Evolutionary conservation across 106 monocot species (phyloP).

Genomic region (Platanthera guangdongensis): DNA sequence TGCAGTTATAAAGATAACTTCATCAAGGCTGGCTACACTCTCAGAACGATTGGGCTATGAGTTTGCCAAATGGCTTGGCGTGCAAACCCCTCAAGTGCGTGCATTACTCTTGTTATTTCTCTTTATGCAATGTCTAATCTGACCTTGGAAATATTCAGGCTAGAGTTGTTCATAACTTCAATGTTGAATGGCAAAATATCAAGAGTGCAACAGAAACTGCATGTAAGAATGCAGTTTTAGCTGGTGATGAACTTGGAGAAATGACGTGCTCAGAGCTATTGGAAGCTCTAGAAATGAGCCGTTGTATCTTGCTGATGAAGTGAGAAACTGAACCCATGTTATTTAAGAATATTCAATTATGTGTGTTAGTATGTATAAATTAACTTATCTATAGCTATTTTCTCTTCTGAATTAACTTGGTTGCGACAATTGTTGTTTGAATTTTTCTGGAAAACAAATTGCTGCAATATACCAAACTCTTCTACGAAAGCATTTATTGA

Average conservation of each 20-base stretch:
- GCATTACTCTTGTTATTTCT: not conserved
- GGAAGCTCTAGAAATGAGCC: conserved; percentile 84
- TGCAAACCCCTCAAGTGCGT: conserved; percentile 70
- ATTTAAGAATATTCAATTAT: not conserved
- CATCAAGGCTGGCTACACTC: conserved; percentile 85
- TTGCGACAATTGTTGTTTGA: too few species aligned
- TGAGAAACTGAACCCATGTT: conserved; percentile 11
- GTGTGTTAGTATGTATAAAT: too few species aligned
- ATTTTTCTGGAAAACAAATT: too few species aligned
- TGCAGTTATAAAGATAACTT: conserved; percentile 81
- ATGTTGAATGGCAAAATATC: conserved; percentile 70
- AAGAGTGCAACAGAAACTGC: conserved; percentile 78
- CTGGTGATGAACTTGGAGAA: conserved; percentile 67
- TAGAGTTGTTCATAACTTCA: conserved; percentile 67
- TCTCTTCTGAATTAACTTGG: too few species aligned
- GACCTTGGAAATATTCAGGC: conserved; percentile 28
- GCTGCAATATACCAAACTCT: too few species aligned
- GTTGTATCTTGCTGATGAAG: conserved; percentile 90
- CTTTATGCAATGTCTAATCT: not conserved
- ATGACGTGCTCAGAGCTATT: conserved; percentile 76
- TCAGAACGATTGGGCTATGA: conserved; percentile 95
- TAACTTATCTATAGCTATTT: too few species aligned
- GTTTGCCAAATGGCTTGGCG: conserved; percentile 78
- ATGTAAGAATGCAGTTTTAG: conserved; percentile 35
- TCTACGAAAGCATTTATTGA: too few species aligned